These are phyloP conservation scores for Cyclotella sp. DNA, from an alignment of 108 stramenopile species.

Conservation along the genomic window DNA sequence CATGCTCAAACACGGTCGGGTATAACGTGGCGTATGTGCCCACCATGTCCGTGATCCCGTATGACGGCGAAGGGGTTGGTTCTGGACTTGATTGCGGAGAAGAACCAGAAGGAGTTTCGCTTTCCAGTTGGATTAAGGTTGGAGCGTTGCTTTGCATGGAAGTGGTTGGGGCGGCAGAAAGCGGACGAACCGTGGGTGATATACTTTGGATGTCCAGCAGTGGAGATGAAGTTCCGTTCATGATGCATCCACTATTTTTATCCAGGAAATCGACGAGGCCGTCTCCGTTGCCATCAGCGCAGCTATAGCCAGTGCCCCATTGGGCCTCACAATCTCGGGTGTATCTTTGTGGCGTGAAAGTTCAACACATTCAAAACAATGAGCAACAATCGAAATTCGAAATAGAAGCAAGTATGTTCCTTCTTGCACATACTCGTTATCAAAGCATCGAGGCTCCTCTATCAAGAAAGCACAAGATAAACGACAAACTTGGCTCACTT, in stretches of 20 bases:
- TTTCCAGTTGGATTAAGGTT: neutral
- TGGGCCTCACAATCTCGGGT: slow-evolving; percentile 1
- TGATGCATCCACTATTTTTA: slow-evolving; percentile 16
- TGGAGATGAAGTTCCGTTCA: neutral
- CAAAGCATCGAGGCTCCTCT: slow-evolving; percentile 12
- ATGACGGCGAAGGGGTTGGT: neutral
- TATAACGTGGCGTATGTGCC: neutral
- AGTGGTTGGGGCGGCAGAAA: neutral
- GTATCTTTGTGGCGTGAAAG: neutral
- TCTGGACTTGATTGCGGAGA: neutral
- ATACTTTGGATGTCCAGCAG: slow-evolving; percentile 4
- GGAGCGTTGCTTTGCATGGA: neutral
- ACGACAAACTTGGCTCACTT: slow-evolving; percentile 11
- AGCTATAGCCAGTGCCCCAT: slow-evolving; percentile 18
- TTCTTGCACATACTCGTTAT: slow-evolving; percentile 4
- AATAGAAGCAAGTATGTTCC: neutral
- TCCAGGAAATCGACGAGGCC: slow-evolving; percentile 5
- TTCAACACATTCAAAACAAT: neutral
- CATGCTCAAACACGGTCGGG: neutral
- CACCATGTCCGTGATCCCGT: neutral
- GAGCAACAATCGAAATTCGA: no score
- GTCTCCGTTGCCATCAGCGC: slow-evolving; percentile 20
- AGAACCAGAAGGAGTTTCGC: neutral
- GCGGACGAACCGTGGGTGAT: slow-evolving; percentile 5
- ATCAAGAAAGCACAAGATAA: slow-evolving; percentile 14